Base-by-base conservation (phyloP, 257 asterid genomes). In the Solanum appendiculatum region DNA sequence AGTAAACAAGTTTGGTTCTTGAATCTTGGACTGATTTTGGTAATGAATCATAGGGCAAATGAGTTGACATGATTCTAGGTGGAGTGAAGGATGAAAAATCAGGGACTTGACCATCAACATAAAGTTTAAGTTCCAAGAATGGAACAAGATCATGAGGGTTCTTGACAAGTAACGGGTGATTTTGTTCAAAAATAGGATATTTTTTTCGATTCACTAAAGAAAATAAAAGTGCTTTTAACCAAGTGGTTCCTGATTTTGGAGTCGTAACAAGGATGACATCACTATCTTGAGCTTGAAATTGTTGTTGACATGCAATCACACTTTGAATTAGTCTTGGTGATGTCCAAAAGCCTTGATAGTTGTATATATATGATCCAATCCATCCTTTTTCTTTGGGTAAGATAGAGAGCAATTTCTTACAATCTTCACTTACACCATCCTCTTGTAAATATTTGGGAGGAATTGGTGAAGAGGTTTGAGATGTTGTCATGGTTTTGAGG, bases 131-230 rank as follows among this genome's bases (percentile, higher is more conserved):
- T 25, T 88, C 91, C 36, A 86, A 36, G 16, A 70, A 63, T 1
- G 84, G 89, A 7, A 88, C 88, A 34, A 90, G 88, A 27, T 86
- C 74, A 42, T 88, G 91, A 68, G 91, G 89, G 27, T 80, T 88
- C n/a, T 54, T 66, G 37, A 60, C 8, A 27, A 78, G 70, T 23
- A 90, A 56, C 9, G 89, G 92, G 31, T 85, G 87, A 25, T 84
- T 42, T 40, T 64, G 36, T 36, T 20, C 15, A 66, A 66, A 34
- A 90, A 77, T 11, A 89, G 91, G 37, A 81, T 81, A 14, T 69
- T 13, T 9, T 4, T 4, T 23, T 25, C 86, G 83, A 37, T 88
- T 87, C n/a, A 85, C 5, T 34, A 87, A 5, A 36, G 84, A 25
- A 3, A 86, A 89, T n/a, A 36, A 3, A 39, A 89, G 11, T 7